Conservation (phyloP, 441 rosid genomes). For the Gossypium gossypioides region DNA sequence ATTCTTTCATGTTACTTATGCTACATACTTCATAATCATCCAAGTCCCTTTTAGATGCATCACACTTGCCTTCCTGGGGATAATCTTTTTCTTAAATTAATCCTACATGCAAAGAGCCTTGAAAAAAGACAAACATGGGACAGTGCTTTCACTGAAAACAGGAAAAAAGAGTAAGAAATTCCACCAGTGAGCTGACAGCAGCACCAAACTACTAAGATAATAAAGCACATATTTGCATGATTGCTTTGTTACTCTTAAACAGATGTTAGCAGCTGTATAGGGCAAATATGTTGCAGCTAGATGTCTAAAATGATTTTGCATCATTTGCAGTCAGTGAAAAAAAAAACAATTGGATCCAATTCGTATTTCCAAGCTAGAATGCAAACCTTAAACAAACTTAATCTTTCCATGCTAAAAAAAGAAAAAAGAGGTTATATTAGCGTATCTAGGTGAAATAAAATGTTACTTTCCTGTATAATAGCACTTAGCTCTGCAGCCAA, state of each 20-base stretch:
- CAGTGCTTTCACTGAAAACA: neutral
- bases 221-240: neutral
- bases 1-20: neutral
- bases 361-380: neutral
- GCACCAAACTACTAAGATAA: neutral
- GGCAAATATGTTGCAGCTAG: neutral
- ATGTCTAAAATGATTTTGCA: neutral
- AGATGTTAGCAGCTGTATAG: neutral
- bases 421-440: neutral
- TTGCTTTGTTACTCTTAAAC: neutral
- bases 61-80: neutral
- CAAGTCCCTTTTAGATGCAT: constrained; percentile 2
- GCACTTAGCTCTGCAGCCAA: neutral
- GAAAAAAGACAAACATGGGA: neutral
- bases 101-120: neutral
- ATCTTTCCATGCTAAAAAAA: neutral
- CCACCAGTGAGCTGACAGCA: neutral
- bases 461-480: neutral
- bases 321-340: neutral
- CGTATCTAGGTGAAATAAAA: neutral
- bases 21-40: neutral
- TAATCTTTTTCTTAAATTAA: neutral
- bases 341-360: neutral
- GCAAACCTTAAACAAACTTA: neutral
- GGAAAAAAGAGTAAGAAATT: neutral